Conservation (phyloP, 257 asterid species). For the Dorcoceras hygrometricum region DNA sequence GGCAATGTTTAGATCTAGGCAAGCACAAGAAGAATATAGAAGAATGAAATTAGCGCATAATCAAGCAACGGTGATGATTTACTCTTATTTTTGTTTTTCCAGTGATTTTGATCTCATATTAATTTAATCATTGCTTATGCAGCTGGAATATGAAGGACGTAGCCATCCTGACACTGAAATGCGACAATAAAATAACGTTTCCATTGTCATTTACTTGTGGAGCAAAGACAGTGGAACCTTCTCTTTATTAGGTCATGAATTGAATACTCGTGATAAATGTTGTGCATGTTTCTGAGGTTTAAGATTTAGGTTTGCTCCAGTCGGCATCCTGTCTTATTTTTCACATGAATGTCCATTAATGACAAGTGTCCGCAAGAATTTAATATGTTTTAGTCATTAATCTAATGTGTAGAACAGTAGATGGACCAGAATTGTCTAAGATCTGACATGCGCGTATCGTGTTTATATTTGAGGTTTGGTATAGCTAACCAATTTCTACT, state of each 20-base stretch:
- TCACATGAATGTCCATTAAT: too few species aligned
- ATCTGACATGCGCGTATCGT: background rate
- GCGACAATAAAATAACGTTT: constrained; percentile 24
- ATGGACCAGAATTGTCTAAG: background rate
- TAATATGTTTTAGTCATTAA: background rate
- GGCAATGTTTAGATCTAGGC: constrained; percentile 92
- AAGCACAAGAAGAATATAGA: constrained; percentile 85
- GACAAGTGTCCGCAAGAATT: background rate
- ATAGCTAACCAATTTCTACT: background rate
- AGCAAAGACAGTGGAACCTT: background rate
- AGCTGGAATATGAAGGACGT: constrained; percentile 63
- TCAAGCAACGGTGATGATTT: constrained; percentile 47
- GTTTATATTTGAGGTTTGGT: background rate
- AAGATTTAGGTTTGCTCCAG: background rate
- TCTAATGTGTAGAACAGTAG: background rate
- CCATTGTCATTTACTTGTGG: background rate
- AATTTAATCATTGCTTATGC: constrained; percentile 27
- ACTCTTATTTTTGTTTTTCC: background rate
- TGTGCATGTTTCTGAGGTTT: background rate
- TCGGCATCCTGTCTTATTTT: too few species aligned
- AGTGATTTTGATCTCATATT: background rate
- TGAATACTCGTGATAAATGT: too few species aligned
- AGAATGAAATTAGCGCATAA: constrained; percentile 76
- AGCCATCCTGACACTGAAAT: constrained; percentile 44
- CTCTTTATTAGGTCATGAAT: too few species aligned